Conservation (phyloP, 176 grass and related monocot genomes). For the Secale cereale region DNA sequence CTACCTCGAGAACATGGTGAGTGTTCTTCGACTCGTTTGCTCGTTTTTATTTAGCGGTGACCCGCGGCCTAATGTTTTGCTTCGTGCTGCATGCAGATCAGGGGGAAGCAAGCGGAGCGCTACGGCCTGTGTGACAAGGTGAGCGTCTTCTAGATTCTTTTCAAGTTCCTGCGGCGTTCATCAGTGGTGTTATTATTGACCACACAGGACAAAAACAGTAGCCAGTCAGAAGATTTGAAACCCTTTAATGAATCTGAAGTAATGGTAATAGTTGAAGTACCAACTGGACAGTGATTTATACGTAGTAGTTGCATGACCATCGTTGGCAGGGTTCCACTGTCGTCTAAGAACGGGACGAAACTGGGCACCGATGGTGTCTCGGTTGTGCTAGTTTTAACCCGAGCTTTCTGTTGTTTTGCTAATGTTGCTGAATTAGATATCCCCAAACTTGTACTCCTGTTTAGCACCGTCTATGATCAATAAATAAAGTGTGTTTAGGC, state of each 20-base stretch:
- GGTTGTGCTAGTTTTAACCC: neutral
- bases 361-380: neutral
- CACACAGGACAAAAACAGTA: neutral
- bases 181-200: neutral
- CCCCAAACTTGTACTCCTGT: neutral
- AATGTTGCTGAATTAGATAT: neutral
- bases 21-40: neutral
- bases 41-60: too few species aligned
- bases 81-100: constrained; percentile 49
- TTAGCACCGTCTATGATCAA: too few species aligned
- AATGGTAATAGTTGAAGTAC: neutral
- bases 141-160: neutral
- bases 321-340: too few species aligned
- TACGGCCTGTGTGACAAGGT: constrained; percentile 74
- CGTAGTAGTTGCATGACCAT: neutral
- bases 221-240: too few species aligned
- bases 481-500: too few species aligned
- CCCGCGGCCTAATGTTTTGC: neutral
- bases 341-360: too few species aligned
- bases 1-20: constrained; percentile 59
- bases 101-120: constrained; percentile 63
- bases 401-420: neutral
- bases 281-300: neutral
- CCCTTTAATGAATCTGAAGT: neutral
- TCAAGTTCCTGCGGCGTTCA: neutral